Base-by-base conservation (phyloP, 257 asterid species). In the Capsicum pubescens region DNA sequence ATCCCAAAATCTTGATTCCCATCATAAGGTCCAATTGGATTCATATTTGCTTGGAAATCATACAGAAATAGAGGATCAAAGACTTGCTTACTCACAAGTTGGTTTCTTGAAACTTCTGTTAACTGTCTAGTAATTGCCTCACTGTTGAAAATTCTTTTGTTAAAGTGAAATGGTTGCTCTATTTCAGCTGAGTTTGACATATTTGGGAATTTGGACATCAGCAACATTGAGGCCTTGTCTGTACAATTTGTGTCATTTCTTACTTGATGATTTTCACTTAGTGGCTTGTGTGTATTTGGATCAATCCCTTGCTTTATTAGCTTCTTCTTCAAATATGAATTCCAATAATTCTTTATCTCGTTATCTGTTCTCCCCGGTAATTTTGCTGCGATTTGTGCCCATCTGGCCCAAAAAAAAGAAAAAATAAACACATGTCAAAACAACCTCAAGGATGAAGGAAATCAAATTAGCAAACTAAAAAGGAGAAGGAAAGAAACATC, bases 371-470 rank as follows among this genome's bases (percentile, higher is more conserved):
- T 93, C 46, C 98, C 98, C 0, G 95, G 98, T 58, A 95, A 83
- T 15, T 93, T 95, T 54, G 94, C 86, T 44, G 99, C 98, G 48
- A 95, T 94, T 86, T 94, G 97, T 66, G 99, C 97, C 99, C 99
- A 94, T 89, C 99, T 95, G 90, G 80, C 82, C 60, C 72, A 9
- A 12, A 46, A 44, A 44, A 10, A 6, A 12, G 36, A 26, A 77
- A 2, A 70, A 67, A 54, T 39, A 16, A 55, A 60, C 76, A 50
- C n/a, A 39, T 39, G 16, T 6, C 57, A 80, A 32, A 68, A 58
- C 52, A 68, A 46, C 55, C 52, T 10, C 32, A 67, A 17, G 21
- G 16, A 48, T 3, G 42, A 26, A 83, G 66, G 6, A 15, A 36
- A 56, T 15, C 56, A 52, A 72, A 56, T 1, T 50, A 39, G 9